Evolutionary conservation across 257 asterid species (phyloP).

Genomic region (Capsicum chinense): DNA sequence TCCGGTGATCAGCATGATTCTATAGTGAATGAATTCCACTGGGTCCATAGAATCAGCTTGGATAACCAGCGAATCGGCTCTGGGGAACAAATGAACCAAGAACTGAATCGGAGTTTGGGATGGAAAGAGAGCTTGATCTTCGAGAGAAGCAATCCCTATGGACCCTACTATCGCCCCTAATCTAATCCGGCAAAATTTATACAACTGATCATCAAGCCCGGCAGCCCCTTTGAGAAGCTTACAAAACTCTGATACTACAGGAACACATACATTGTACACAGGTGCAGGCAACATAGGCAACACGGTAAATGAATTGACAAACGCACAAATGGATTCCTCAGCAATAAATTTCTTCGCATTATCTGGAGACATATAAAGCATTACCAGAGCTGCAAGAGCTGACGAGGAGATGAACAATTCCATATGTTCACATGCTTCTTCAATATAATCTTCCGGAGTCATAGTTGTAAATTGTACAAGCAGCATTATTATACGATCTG

Average conservation of each 20-base stretch:
- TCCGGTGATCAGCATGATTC: no score
- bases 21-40: no score
- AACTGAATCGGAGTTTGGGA: no score
- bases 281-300: slow-evolving; percentile 26
- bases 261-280: slow-evolving; percentile 37
- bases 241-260: slow-evolving; percentile 63
- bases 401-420: neutral
- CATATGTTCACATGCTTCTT: neutral
- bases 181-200: slow-evolving; percentile 52
- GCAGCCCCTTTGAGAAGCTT: slow-evolving; percentile 49
- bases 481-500: no score
- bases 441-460: neutral
- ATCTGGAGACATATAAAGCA: neutral
- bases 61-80: neutral
- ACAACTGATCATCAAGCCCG: slow-evolving; percentile 54
- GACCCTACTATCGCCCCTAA: slow-evolving; percentile 42
- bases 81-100: neutral
- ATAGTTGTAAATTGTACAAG: neutral
- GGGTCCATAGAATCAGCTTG: no score
- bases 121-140: no score
- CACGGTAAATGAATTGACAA: slow-evolving; percentile 38
- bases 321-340: slow-evolving; percentile 33
- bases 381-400: neutral
- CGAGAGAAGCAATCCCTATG: slow-evolving; percentile 21
- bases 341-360: neutral